Conservation (phyloP, 1,139 yeast species). For the Hansenula lynferdii region DNA sequence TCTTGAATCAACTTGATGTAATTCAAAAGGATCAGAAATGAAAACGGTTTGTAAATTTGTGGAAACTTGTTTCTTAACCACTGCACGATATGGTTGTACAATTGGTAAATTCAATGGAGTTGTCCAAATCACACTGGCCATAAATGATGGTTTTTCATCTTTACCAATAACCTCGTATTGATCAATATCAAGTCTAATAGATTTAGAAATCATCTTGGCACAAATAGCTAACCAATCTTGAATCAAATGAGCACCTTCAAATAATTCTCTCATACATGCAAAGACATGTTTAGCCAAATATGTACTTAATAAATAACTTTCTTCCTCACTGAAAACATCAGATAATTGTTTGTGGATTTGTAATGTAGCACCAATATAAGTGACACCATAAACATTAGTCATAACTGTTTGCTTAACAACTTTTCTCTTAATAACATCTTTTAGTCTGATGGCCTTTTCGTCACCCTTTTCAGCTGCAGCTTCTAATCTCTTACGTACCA, state of each 20-base stretch:
- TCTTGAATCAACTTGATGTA: conserved; percentile 78
- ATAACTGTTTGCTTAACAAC: conserved; percentile 95
- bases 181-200: conserved; percentile 61
- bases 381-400: conserved; percentile 98
- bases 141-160: conserved; percentile 49
- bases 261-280: conserved; percentile 77
- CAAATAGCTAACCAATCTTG: conserved; percentile 95
- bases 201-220: conserved; percentile 76
- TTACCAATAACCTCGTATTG: conserved; percentile 27
- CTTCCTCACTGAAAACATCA: conserved; percentile 35
- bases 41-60: conserved; percentile 83
- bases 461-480: conserved; percentile 55
- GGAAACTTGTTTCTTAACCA: conserved; percentile 54
- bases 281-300: conserved; percentile 80
- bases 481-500: conserved; percentile 56
- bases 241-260: conserved; percentile 88
- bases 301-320: conserved; percentile 39
- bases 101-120: conserved; percentile 91
- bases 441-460: conserved; percentile 30
- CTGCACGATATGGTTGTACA: conserved; percentile 89
- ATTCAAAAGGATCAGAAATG: conserved; percentile 78
- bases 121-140: conserved; percentile 96
- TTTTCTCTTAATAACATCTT: conserved; percentile 72
- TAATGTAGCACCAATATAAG: conserved; percentile 86
- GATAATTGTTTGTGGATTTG: conserved; percentile 73